These are phyloP conservation scores for Heliocybe sulcata DNA, from an alignment of 1,284 basidiomycete genomes.

Conservation along the genomic window DNA sequence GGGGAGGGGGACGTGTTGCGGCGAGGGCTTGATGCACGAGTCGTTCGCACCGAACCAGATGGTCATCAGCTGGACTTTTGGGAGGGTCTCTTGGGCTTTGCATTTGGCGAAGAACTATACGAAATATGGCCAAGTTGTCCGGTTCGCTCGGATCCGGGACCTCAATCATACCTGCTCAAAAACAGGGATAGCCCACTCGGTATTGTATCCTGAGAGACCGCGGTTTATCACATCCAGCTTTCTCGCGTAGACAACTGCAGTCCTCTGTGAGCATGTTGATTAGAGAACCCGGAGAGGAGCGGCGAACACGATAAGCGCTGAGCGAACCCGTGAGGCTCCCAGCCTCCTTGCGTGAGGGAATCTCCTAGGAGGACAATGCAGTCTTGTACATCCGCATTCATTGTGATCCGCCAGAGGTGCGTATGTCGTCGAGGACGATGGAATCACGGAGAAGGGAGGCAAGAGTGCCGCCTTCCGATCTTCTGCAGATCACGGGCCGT, in stretches of 20 bases:
- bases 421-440: no score
- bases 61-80: slow-evolving; percentile 65
- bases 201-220: slow-evolving; percentile 77
- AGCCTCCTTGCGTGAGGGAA: slow-evolving; percentile 64
- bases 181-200: slow-evolving; percentile 75
- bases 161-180: slow-evolving; percentile 52
- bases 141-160: not conserved
- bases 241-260: slow-evolving; percentile 64
- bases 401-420: not conserved
- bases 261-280: not conserved
- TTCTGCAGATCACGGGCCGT: no score
- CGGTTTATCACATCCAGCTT: slow-evolving; percentile 82
- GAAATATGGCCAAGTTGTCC: not conserved
- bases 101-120: slow-evolving; percentile 41
- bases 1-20: slow-evolving; percentile 64
- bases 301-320: slow-evolving; percentile 53
- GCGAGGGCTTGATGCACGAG: slow-evolving; percentile 27
- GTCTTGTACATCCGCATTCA: slow-evolving; percentile 24
- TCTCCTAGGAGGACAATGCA: slow-evolving; percentile 71
- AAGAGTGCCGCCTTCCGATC: no score
- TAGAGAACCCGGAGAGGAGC: not conserved
- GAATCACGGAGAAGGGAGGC: no score
- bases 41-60: slow-evolving; percentile 94
- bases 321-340: slow-evolving; percentile 53
- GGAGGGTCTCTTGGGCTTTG: slow-evolving; percentile 38